These are phyloP conservation scores for Calamus simplicifolius DNA, from an alignment of 176 grass and related monocot genomes.

Conservation along the genomic window DNA sequence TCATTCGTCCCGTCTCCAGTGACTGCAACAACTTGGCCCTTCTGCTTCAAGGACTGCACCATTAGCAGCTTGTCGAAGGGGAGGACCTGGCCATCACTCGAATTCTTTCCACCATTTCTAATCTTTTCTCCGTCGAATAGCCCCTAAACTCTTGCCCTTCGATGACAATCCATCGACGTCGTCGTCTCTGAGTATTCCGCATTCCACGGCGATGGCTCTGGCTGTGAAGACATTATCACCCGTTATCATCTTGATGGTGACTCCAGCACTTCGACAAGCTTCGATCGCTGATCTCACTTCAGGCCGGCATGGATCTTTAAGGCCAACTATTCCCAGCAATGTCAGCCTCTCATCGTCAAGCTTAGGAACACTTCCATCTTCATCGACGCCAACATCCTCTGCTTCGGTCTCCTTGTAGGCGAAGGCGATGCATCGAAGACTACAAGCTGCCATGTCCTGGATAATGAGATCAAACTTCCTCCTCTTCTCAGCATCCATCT, in stretches of 20 bases:
- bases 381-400: not conserved
- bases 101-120: constrained; percentile 41
- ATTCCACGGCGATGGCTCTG: constrained; percentile 59
- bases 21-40: constrained; percentile 70
- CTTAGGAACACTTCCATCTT: constrained; percentile 7
- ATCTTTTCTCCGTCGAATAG: constrained; percentile 36
- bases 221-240: constrained; percentile 88
- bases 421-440: constrained; percentile 74
- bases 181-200: constrained; percentile 38
- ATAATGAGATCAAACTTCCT: constrained; percentile 39
- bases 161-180: constrained; percentile 29
- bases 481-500: constrained; percentile 26
- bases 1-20: constrained; percentile 77
- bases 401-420: constrained; percentile 42
- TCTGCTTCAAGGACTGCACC: constrained; percentile 71
- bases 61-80: constrained; percentile 61
- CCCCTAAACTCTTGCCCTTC: constrained; percentile 76
- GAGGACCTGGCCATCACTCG: constrained; percentile 52
- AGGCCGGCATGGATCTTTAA: constrained; percentile 75
- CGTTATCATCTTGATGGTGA: constrained; percentile 79
- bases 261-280: constrained; percentile 41
- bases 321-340: constrained; percentile 61
- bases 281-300: constrained; percentile 57
- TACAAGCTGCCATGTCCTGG: constrained; percentile 38
- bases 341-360: constrained; percentile 49